Conservation (phyloP, 345 rosid species). For the Camelina sativa region DNA sequence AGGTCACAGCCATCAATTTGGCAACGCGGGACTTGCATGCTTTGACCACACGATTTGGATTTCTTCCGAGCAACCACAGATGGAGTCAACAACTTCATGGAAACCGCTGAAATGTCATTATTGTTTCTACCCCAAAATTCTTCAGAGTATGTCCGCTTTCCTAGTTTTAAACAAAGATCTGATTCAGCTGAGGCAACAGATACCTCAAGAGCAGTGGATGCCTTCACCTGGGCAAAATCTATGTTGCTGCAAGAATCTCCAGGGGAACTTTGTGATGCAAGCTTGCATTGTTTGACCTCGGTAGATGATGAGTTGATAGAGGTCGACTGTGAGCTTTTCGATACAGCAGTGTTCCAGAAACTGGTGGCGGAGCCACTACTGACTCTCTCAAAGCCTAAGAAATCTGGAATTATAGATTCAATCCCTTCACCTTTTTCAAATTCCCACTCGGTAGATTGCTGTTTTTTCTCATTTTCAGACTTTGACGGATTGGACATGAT, state of each 20-base stretch:
- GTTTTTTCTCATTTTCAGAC: slow-evolving; percentile 55
- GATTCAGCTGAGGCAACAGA: slow-evolving; percentile 41
- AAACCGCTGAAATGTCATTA: slow-evolving; percentile 50
- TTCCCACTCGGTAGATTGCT: slow-evolving; percentile 57
- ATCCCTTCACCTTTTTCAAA: slow-evolving; percentile 62
- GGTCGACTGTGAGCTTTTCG: slow-evolving; percentile 46
- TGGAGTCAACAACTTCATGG: slow-evolving; percentile 46
- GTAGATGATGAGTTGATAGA: slow-evolving; percentile 36
- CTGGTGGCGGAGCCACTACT: slow-evolving; percentile 66
- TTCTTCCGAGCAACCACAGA: slow-evolving; percentile 63
- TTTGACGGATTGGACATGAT: slow-evolving; percentile 54
- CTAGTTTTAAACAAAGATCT: slow-evolving; percentile 41
- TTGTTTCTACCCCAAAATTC: slow-evolving; percentile 57
- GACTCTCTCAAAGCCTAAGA: slow-evolving; percentile 53
- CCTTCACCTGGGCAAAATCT: slow-evolving; percentile 39
- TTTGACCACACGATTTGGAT: slow-evolving; percentile 61
- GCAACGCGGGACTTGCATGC: slow-evolving; percentile 59
- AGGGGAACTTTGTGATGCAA: slow-evolving; percentile 37
- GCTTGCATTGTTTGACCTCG: slow-evolving; percentile 14
- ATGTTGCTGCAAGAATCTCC: slow-evolving; percentile 42
- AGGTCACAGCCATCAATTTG: slow-evolving; percentile 79
- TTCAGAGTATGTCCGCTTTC: slow-evolving; percentile 64
- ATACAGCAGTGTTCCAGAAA: slow-evolving; percentile 61
- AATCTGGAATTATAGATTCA: slow-evolving; percentile 60
- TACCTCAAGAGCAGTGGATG: slow-evolving; percentile 35